A percentile compares a stretch with the other conserved stretches of the same genome.
These are phyloP conservation scores for Pseudoneurospora amorphoporcata DNA, from an alignment of 495 filamentous ascomycete species.

Conservation along the genomic window DNA sequence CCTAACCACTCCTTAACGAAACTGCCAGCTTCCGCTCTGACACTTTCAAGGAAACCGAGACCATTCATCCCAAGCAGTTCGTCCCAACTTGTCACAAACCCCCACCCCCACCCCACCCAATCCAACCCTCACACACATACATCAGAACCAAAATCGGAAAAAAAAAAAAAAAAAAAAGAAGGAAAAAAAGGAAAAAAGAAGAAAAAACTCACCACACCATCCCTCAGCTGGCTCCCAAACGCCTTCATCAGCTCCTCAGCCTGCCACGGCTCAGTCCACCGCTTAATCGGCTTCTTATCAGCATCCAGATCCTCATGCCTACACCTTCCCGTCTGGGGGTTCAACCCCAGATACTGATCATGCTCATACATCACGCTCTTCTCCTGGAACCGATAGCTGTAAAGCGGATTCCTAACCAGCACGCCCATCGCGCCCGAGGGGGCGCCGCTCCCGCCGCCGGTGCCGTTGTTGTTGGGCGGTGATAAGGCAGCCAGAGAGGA, in stretches of 20 bases:
- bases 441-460: neutral
- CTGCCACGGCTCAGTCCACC: neutral
- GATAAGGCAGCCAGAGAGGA: neutral
- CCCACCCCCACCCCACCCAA: neutral
- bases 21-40: neutral
- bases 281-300: neutral
- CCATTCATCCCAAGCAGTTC: neutral
- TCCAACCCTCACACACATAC: neutral
- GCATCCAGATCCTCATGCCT: no score
- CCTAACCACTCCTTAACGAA: neutral
- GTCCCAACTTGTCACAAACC: neutral
- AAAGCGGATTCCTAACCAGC: constrained; percentile 25
- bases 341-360: neutral
- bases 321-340: neutral
- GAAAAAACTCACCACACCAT: neutral
- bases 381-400: constrained; percentile 27
- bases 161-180: no score
- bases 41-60: neutral
- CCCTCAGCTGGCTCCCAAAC: neutral
- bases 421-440: constrained; percentile 14
- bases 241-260: neutral
- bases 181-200: neutral
- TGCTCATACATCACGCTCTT: neutral
- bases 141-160: neutral
- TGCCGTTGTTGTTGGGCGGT: neutral